Evolutionary conservation across 1,284 basidiomycete genomes (phyloP).

Genomic region (Vanrija humicola): DNA sequence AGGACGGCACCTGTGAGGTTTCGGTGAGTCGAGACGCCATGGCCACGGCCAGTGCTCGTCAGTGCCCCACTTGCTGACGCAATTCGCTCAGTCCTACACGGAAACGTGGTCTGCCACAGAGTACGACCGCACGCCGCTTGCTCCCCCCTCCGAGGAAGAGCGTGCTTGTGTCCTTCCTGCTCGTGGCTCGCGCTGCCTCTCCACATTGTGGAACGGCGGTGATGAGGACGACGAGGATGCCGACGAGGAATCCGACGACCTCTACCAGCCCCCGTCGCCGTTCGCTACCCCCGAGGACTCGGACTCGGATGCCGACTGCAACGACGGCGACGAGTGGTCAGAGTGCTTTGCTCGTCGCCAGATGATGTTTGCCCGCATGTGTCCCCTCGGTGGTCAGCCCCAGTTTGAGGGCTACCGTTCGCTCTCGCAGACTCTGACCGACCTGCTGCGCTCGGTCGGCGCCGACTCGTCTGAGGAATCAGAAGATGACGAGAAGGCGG

Average conservation of each 20-base stretch:
- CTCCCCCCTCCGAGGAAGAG: slow-evolving; percentile 46
- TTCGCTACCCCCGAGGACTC: slow-evolving; percentile 19
- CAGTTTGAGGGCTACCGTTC: slow-evolving; percentile 45
- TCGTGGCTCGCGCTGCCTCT: slow-evolving; percentile 38
- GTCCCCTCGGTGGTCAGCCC: slow-evolving; percentile 22
- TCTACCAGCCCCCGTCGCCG: slow-evolving; percentile 11
- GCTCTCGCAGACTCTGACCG: slow-evolving; percentile 35
- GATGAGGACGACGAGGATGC: slow-evolving; percentile 16
- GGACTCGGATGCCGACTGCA: slow-evolving; percentile 6
- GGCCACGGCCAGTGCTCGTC: not conserved
- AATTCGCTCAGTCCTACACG: slow-evolving; percentile 34
- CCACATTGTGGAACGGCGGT: slow-evolving; percentile 13
- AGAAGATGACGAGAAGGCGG: not conserved
- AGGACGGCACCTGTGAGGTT: slow-evolving; percentile 31
- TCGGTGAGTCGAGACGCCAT: slow-evolving; percentile 28
- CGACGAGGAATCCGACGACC: slow-evolving; percentile 6
- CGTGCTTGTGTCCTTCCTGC: slow-evolving; percentile 46
- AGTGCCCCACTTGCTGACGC: not conserved
- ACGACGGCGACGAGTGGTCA: slow-evolving; percentile 30
- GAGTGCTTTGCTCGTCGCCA: slow-evolving; percentile 40
- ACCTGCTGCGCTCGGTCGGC: slow-evolving; percentile 27
- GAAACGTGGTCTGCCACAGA: slow-evolving; percentile 46
- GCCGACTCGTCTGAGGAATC: not conserved
- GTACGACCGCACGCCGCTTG: slow-evolving; percentile 51
- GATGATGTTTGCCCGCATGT: slow-evolving; percentile 45